Evolutionary conservation across 1,284 basidiomycete species (phyloP).

Genomic region (Cutaneotrichosporon dermatis): DNA sequence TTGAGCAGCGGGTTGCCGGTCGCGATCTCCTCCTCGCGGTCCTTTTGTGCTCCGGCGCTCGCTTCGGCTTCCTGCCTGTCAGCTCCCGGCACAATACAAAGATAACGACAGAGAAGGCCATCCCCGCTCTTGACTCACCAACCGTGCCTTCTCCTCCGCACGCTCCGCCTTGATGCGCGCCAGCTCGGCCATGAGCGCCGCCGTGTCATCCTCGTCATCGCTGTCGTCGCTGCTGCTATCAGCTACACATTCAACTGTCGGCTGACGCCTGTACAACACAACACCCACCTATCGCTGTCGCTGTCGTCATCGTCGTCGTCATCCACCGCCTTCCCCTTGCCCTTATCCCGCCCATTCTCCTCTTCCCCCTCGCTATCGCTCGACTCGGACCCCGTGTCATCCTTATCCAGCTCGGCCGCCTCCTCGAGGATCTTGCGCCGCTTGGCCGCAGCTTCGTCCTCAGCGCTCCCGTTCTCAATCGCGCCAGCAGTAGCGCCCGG

Average conservation of each 20-base stretch:
- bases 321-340: conserved; percentile 37
- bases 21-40: conserved; percentile 74
- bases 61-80: conserved; percentile 63
- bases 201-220: conserved; percentile 78
- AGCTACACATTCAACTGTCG: background rate
- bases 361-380: conserved; percentile 53
- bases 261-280: background rate
- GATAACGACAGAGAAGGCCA: too few species aligned
- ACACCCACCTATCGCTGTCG: conserved; percentile 21
- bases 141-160: conserved; percentile 80
- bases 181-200: conserved; percentile 82
- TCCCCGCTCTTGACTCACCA: conserved; percentile 32
- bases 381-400: conserved; percentile 65
- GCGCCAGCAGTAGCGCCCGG: conserved; percentile 21
- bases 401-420: conserved; percentile 76
- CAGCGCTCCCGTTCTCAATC: conserved; percentile 25
- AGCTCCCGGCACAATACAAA: background rate
- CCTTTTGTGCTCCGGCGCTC: conserved; percentile 60
- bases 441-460: conserved; percentile 64
- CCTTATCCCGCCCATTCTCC: conserved; percentile 46
- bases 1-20: conserved; percentile 80
- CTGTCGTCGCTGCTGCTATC: conserved; percentile 48
- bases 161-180: conserved; percentile 93
- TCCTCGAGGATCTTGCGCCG: conserved; percentile 75
- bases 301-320: conserved; percentile 45